Conservation (phyloP, 2,329 filamentous ascomycete genomes). For the Cladosporium sp. region DNA sequence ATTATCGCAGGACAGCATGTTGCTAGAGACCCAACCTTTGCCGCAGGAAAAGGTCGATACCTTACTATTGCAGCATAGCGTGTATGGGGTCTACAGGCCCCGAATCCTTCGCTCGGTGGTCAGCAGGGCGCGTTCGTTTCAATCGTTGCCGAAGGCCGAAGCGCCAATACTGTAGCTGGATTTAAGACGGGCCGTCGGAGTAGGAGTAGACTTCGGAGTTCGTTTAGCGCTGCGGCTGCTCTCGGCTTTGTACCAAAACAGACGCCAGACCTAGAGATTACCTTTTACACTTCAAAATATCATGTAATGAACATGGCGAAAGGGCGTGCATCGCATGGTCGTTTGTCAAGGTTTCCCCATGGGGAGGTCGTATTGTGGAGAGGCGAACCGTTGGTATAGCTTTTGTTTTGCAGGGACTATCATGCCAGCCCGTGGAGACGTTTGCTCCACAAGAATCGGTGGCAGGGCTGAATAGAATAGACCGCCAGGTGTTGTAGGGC, state of each 20-base stretch:
- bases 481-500: background rate
- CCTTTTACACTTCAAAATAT: background rate
- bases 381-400: background rate
- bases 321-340: background rate
- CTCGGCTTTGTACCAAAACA: constrained; percentile 16
- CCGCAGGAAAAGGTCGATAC: constrained; percentile 2
- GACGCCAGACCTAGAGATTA: background rate
- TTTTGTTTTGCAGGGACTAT: background rate
- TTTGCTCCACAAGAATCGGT: background rate
- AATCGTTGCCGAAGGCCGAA: constrained; percentile 9
- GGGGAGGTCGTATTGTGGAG: background rate
- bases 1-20: background rate
- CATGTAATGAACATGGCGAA: background rate
- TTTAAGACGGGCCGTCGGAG: constrained; percentile 4
- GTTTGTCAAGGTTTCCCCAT: background rate
- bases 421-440: background rate
- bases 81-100: background rate
- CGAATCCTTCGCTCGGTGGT: background rate
- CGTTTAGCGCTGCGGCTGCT: constrained; percentile 12
- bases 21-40: background rate
- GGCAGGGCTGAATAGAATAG: background rate
- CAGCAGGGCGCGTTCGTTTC: constrained; percentile 4
- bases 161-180: background rate
- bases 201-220: constrained; percentile 2
- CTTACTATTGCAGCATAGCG: constrained; percentile 17